A percentile compares a stretch with the other conserved stretches of the same genome.
Evolutionary conservation across 352 stramenopile genomes (phyloP).

Genomic region (Pythium rishiriense): DNA sequence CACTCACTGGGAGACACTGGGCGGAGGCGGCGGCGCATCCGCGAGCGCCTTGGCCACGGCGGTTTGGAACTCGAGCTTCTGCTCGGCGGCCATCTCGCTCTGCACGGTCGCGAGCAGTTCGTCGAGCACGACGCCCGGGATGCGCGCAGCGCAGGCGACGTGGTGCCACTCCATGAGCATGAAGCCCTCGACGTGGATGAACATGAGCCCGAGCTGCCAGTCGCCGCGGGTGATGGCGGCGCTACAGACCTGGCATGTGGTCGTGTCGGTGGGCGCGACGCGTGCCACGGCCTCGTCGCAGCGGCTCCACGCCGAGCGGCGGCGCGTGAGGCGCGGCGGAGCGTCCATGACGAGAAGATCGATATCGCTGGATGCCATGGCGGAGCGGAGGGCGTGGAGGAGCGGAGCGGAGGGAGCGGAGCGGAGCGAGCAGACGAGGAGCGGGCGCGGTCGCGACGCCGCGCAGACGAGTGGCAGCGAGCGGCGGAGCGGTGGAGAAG

Average conservation of each 20-base stretch:
- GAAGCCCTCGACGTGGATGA: slow-evolving; percentile 84
- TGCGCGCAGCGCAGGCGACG: slow-evolving; percentile 51
- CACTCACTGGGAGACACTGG: slow-evolving; percentile 21
- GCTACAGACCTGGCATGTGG: slow-evolving; percentile 76
- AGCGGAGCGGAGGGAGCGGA: slow-evolving; percentile 4
- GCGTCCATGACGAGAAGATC: slow-evolving; percentile 44
- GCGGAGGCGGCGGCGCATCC: slow-evolving; percentile 6
- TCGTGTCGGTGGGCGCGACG: slow-evolving; percentile 69
- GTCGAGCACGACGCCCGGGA: slow-evolving; percentile 50
- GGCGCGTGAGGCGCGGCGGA: slow-evolving; percentile 44
- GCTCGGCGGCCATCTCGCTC: slow-evolving; percentile 56
- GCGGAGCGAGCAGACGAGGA: slow-evolving; percentile 1
- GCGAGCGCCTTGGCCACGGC: slow-evolving; percentile 21
- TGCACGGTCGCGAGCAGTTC: slow-evolving; percentile 62
- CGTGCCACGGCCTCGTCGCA: slow-evolving; percentile 80
- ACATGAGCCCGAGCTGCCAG: slow-evolving; percentile 83
- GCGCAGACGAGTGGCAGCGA: background rate
- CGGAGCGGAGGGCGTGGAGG: background rate
- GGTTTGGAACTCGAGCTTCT: slow-evolving; percentile 55
- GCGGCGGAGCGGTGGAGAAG: slow-evolving; percentile 14
- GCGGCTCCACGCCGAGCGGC: slow-evolving; percentile 68
- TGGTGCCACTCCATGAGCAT: slow-evolving; percentile 90
- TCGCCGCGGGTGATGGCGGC: slow-evolving; percentile 56
- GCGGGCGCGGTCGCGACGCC: background rate
- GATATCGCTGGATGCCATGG: slow-evolving; percentile 20